Evolutionary conservation across 495 filamentous ascomycete genomes (phyloP).

Genomic region (Pseudoneurospora amorphoporcata): DNA sequence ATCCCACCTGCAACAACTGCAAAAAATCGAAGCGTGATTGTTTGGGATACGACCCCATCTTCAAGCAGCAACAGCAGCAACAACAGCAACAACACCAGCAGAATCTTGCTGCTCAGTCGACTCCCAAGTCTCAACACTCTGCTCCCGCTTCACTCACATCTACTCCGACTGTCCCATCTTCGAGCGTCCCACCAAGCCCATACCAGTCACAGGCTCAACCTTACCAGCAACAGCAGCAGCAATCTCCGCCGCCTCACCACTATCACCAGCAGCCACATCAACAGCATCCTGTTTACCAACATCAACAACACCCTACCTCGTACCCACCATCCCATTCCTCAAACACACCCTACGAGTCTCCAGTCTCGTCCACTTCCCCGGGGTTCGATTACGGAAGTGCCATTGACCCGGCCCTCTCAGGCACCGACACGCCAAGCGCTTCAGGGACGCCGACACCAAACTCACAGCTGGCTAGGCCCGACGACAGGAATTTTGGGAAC

Average conservation of each 20-base stretch:
- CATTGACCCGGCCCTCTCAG: constrained; percentile 69
- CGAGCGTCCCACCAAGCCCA: constrained; percentile 24
- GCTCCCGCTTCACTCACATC: constrained; percentile 20
- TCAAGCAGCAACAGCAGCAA: constrained; percentile 67
- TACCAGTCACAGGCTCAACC: constrained; percentile 20
- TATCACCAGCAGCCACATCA: constrained; percentile 8
- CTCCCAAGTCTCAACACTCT: constrained; percentile 15
- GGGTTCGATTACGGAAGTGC: constrained; percentile 56
- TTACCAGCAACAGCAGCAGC: constrained; percentile 18
- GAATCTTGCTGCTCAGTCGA: constrained; percentile 18
- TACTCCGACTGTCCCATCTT: constrained; percentile 10
- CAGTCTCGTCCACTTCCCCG: constrained; percentile 34
- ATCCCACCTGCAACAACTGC: constrained; percentile 93
- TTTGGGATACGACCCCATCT: constrained; percentile 95
- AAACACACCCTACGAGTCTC: constrained; percentile 24
- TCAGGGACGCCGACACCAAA: constrained; percentile 28
- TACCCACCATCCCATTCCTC: constrained; percentile 19
- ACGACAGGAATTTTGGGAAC: constrained; percentile 4
- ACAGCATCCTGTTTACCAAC: constrained; percentile 9
- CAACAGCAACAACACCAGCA: constrained; percentile 18
- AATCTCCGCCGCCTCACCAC: constrained; percentile 32
- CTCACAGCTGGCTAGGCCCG: constrained; percentile 24
- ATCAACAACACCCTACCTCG: constrained; percentile 20
- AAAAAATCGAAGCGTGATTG: constrained; percentile 97
- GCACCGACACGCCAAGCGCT: constrained; percentile 20